Conservation (phyloP, 805 yeast species). For the Candida sakaeoensis region DNA sequence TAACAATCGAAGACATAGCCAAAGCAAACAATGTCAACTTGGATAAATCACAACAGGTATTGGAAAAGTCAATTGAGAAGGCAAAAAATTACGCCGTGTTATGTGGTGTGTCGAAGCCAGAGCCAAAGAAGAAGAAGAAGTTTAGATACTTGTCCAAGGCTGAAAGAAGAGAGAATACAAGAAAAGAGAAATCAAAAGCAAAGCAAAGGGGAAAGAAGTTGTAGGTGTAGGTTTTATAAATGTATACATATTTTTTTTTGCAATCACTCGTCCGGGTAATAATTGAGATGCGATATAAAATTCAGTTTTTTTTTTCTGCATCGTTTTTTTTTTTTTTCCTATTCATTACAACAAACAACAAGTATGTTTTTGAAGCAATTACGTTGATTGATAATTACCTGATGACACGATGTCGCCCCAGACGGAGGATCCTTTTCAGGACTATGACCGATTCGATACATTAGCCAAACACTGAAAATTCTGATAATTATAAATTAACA, state of each 20-base stretch:
- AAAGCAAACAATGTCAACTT: constrained; percentile 70
- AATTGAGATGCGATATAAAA: neutral
- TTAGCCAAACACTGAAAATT: constrained; percentile 65
- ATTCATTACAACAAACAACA: neutral
- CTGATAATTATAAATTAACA: constrained; percentile 41
- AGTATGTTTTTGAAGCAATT: too few species aligned
- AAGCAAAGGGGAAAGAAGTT: constrained; percentile 10
- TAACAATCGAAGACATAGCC: constrained; percentile 40
- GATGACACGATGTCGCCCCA: constrained; percentile 79
- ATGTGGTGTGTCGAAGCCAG: constrained; percentile 46
- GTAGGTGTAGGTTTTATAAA: neutral
- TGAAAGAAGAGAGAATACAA: constrained; percentile 57
- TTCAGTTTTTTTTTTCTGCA: neutral
- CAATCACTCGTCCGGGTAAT: neutral
- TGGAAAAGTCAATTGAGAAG: constrained; percentile 68
- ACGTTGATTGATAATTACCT: too few species aligned
- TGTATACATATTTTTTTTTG: neutral
- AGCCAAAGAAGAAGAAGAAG: constrained; percentile 45
- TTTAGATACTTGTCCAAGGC: constrained; percentile 81
- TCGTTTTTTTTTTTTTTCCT: neutral
- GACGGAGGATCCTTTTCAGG: constrained; percentile 60
- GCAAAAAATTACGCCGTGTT: constrained; percentile 82
- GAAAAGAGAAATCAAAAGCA: constrained; percentile 28
- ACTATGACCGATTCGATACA: constrained; percentile 66
- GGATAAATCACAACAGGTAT: constrained; percentile 59